These are phyloP conservation scores for Aphanomyces stellatus DNA, from an alignment of 352 stramenopile genomes.

Conservation along the genomic window DNA sequence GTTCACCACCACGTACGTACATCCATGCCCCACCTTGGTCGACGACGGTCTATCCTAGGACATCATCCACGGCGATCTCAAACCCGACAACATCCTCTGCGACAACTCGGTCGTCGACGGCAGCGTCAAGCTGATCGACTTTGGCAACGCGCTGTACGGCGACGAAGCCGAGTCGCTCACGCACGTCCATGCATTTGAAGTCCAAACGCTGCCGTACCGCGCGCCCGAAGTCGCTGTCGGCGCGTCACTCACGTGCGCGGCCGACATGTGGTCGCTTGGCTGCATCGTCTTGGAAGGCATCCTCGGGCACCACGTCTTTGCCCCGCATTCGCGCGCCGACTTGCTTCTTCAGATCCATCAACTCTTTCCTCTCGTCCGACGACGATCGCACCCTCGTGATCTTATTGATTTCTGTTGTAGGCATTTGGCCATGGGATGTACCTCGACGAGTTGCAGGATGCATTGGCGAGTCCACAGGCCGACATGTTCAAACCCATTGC, in stretches of 20 bases:
- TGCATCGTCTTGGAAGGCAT: constrained; percentile 61
- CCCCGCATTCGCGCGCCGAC: background rate
- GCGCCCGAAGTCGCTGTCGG: constrained; percentile 60
- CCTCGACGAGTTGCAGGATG: too few species aligned
- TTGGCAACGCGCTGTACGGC: constrained; percentile 60
- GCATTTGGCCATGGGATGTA: background rate
- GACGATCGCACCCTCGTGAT: too few species aligned
- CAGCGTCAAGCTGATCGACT: constrained; percentile 57
- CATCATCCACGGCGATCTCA: constrained; percentile 67
- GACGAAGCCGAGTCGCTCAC: constrained; percentile 26
- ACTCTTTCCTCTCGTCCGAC: background rate
- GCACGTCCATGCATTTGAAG: constrained; percentile 40
- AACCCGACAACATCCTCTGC: constrained; percentile 60
- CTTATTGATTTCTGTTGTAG: background rate
- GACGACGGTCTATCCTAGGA: constrained; percentile 20
- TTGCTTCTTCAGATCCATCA: constrained; percentile 16
- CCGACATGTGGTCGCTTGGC: constrained; percentile 75
- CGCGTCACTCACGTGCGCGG: constrained; percentile 41
- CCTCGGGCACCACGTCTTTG: constrained; percentile 48
- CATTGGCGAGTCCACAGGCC: too few species aligned
- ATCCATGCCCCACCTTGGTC: background rate
- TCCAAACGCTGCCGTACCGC: constrained; percentile 66
- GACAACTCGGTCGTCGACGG: background rate
- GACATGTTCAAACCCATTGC: background rate
- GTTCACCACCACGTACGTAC: constrained; percentile 34